Evolutionary conservation across 2,329 filamentous ascomycete species (phyloP).

Genomic region (Colletotrichum agaves): DNA sequence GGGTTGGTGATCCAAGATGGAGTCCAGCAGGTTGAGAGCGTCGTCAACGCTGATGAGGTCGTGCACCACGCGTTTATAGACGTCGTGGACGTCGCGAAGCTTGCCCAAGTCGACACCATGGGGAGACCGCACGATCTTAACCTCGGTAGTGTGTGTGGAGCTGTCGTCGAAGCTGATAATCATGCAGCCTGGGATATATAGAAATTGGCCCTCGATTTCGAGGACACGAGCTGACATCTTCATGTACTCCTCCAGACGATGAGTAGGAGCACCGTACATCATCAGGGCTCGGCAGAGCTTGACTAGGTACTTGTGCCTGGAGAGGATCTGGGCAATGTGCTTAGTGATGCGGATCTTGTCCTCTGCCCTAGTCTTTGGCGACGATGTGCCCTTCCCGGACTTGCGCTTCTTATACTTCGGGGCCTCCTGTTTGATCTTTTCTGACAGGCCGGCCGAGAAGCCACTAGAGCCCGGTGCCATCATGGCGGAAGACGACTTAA

Average conservation of each 20-base stretch:
- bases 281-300: conserved; percentile 89
- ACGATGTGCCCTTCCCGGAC: conserved; percentile 32
- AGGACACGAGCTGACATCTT: conserved; percentile 89
- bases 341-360: conserved; percentile 60
- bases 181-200: conserved; percentile 94
- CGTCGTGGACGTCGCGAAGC: conserved; percentile 77
- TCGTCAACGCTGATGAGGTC: conserved; percentile 79
- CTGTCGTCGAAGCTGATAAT: conserved; percentile 89
- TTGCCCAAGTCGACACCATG: conserved; percentile 81
- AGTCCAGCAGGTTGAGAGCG: conserved; percentile 70
- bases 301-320: conserved; percentile 83
- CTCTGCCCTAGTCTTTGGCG: conserved; percentile 29
- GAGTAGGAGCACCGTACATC: conserved; percentile 90
- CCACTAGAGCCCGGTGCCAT: conserved; percentile 58
- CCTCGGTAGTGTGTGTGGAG: conserved; percentile 79
- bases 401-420: conserved; percentile 48
- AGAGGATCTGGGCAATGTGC: conserved; percentile 75
- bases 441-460: conserved; percentile 56
- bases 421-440: conserved; percentile 55
- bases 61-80: conserved; percentile 86
- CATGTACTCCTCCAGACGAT: conserved; percentile 92
- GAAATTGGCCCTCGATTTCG: conserved; percentile 87
- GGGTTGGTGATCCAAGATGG: conserved; percentile 61
- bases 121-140: conserved; percentile 75
- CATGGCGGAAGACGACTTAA: conserved; percentile 65